A percentile compares a stretch with the other conserved stretches of the same genome.
Conservation (phyloP, 1,284 basidiomycete species). For the Exobasidium cylindrosporum region DNA sequence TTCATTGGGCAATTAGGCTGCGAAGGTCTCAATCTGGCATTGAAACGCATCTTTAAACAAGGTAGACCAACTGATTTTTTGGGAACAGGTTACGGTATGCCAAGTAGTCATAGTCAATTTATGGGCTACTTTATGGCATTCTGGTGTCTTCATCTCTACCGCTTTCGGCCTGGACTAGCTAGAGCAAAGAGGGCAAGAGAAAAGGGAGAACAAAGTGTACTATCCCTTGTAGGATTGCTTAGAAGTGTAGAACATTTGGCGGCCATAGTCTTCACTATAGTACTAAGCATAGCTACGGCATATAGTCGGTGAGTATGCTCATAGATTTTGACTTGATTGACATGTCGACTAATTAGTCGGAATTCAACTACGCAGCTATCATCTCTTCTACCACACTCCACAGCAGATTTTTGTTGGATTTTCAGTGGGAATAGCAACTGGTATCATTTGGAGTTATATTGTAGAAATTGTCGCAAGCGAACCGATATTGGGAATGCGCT, state of each 20-base stretch:
- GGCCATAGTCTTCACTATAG: constrained; percentile 62
- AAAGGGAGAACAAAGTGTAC: background rate
- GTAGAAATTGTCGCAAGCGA: constrained; percentile 61
- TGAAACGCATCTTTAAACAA: constrained; percentile 70
- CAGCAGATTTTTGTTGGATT: constrained; percentile 72
- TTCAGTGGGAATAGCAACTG: constrained; percentile 66
- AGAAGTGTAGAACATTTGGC: constrained; percentile 39
- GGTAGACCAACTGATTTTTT: constrained; percentile 66
- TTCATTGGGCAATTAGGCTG: constrained; percentile 74
- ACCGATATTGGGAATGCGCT: background rate
- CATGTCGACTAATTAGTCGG: background rate
- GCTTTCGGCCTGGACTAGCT: constrained; percentile 59
- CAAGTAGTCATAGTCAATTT: constrained; percentile 82
- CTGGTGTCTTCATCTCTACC: constrained; percentile 69
- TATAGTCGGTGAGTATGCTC: constrained; percentile 64
- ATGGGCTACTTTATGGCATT: constrained; percentile 82
- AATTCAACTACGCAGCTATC: constrained; percentile 57
- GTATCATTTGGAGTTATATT: constrained; percentile 63
- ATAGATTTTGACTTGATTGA: background rate
- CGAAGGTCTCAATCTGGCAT: constrained; percentile 68
- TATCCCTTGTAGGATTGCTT: constrained; percentile 27
- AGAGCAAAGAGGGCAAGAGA: background rate
- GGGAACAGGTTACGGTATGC: constrained; percentile 78
- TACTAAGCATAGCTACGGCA: constrained; percentile 67
- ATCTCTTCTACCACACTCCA: constrained; percentile 71